Base-by-base conservation (phyloP, 129 eudicot genomes). In the Pittosporum tobira region DNA sequence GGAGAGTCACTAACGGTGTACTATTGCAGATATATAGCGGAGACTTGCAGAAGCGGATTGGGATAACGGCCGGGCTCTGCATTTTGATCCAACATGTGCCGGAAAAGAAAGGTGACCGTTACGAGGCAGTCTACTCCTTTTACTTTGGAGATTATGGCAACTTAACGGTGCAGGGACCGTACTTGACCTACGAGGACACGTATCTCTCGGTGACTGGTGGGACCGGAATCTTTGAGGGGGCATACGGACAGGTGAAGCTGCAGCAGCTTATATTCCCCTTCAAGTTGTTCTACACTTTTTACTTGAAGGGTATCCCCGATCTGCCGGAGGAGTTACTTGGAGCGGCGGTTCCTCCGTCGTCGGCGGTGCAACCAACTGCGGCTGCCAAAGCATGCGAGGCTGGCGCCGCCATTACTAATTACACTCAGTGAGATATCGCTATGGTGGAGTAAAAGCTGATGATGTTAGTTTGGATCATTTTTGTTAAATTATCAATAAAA, bases 101-200 rank as follows among this genome's bases (percentile, higher is more conserved):
- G 71, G 96, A 81, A 69, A 69, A 64, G 77, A 83, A 85, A 59
- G 97, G 95, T 16, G 95, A 85, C 72, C 62, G 94, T 0, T 90
- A 85, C 72, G 97, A 89, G 64, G 95, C 97, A 7, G 63, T 71
- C 7, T 85, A 74, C 84, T 85, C 82, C 71, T 85, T 85, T 51
- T 80, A 89, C 72, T 80, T 89, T 57, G 97, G 97, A 1, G 95
- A 89, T 45, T 85, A 89, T 67, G 97, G 97, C 3, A 88, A 82
- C 73, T 65, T 89, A 44, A 56, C 97, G 18, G 88, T 80, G 25
- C 97, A 90, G 66, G 97, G 97, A 16, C 79, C 80, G n/a, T 90
- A 90, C 68, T 50, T 85, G 57, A 90, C 97, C 21, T 83, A 85
- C 57, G 84, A 82, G 67, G 97, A 90, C 51, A 79, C 95, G 1